Evolutionary conservation across 1,284 basidiomycete species (phyloP).

Genomic region (Kwoniella shivajii): DNA sequence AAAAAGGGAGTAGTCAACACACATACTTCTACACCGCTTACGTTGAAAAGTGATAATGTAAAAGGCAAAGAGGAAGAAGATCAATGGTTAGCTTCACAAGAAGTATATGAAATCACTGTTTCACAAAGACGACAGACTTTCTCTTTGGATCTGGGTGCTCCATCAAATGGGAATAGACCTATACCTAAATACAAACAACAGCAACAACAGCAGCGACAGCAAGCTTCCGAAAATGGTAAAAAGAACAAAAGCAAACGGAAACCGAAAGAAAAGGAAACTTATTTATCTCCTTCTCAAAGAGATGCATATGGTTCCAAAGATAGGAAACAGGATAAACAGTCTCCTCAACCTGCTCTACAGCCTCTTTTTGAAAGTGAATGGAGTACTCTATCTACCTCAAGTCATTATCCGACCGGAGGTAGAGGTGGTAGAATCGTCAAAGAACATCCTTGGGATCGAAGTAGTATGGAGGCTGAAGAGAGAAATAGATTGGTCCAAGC

Average conservation of each 20-base stretch:
- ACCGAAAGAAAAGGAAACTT: background rate
- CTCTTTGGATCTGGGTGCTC: background rate
- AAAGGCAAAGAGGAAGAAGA: background rate
- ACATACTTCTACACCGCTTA: background rate
- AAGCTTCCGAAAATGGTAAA: background rate
- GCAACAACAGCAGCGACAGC: background rate
- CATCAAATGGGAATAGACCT: background rate
- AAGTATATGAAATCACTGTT: background rate
- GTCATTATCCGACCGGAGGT: background rate
- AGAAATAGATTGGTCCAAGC: background rate
- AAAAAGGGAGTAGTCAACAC: too few species aligned
- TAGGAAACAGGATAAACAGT: background rate
- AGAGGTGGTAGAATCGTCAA: background rate
- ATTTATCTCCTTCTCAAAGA: background rate
- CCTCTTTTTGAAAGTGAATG: conserved; percentile 6
- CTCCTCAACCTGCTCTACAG: background rate
- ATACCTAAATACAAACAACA: background rate
- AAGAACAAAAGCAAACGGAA: background rate
- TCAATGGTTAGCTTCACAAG: background rate
- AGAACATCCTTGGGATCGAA: background rate
- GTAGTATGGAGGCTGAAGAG: background rate
- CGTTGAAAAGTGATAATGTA: background rate
- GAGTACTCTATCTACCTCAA: background rate
- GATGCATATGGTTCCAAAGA: background rate
- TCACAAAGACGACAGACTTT: background rate